These are phyloP conservation scores for Suillus subalutaceus DNA, from an alignment of 768 basidiomycete genomes.

Conservation along the genomic window DNA sequence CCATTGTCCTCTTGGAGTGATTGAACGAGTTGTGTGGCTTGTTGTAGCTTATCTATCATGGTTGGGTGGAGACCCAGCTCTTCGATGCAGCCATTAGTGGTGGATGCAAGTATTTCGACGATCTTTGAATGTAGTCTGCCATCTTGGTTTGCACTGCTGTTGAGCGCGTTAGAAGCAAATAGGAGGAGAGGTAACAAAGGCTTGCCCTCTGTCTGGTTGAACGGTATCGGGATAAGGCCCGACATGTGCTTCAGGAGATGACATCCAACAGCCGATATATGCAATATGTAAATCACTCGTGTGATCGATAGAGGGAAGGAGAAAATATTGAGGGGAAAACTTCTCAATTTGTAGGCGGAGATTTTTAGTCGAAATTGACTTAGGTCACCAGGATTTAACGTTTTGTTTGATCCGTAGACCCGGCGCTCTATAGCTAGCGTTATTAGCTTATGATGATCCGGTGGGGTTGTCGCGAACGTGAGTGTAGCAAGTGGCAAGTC, in stretches of 20 bases:
- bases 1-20: conserved; percentile 30
- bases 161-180: background rate
- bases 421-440: no score
- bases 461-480: background rate
- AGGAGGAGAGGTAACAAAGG: background rate
- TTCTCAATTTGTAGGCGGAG: conserved; percentile 1
- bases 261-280: background rate
- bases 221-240: background rate
- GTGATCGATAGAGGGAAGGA: background rate
- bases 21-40: conserved; percentile 35
- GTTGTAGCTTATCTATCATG: conserved; percentile 30
- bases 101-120: conserved; percentile 46
- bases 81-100: conserved; percentile 47
- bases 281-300: background rate
- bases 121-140: conserved; percentile 34
- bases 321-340: background rate
- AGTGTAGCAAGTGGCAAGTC: background rate
- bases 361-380: background rate
- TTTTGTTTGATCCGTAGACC: conserved; percentile 3
- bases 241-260: background rate
- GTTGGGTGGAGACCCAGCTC: conserved; percentile 52
- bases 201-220: background rate
- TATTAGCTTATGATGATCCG: background rate
- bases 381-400: background rate
- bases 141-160: background rate